Percentiles rank a stretch among this genome's conserved stretches.
Evolutionary conservation across 352 stramenopile species (phyloP).

Genomic region (Phytophthora boehmeriae): DNA sequence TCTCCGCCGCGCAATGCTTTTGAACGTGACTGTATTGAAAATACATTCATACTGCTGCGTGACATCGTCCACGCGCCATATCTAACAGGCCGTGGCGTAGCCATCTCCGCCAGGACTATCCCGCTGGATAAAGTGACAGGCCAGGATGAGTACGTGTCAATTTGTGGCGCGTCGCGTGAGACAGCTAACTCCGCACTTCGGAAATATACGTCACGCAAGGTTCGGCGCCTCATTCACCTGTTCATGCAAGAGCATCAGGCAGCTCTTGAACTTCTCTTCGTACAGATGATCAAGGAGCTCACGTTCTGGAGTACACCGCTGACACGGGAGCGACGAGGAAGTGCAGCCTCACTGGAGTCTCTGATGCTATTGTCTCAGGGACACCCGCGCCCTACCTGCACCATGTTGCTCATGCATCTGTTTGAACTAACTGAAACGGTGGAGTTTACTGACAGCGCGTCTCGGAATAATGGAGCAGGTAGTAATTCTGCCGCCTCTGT

Average conservation of each 20-base stretch:
- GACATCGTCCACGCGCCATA: slow-evolving; percentile 87
- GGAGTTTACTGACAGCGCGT: slow-evolving; percentile 70
- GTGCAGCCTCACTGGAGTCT: slow-evolving; percentile 62
- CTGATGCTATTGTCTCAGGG: slow-evolving; percentile 70
- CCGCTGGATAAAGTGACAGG: slow-evolving; percentile 86
- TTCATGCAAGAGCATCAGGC: slow-evolving; percentile 82
- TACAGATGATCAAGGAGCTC: slow-evolving; percentile 86
- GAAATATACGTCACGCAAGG: slow-evolving; percentile 88
- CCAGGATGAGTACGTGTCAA: slow-evolving; percentile 88
- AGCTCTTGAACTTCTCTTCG: slow-evolving; percentile 72
- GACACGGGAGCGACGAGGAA: slow-evolving; percentile 46
- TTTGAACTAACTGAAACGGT: slow-evolving; percentile 87
- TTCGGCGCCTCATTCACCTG: slow-evolving; percentile 81
- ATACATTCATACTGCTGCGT: slow-evolving; percentile 78
- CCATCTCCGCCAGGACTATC: slow-evolving; percentile 88
- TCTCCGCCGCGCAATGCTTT: slow-evolving; percentile 72
- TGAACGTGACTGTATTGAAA: slow-evolving; percentile 80
- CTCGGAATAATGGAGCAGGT: slow-evolving; percentile 26
- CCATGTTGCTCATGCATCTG: slow-evolving; percentile 79
- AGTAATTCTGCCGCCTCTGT: slow-evolving; percentile 55
- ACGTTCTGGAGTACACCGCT: slow-evolving; percentile 81
- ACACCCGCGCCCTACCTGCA: slow-evolving; percentile 75
- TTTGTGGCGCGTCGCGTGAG: slow-evolving; percentile 83
- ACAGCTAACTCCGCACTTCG: slow-evolving; percentile 82
- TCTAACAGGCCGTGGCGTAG: slow-evolving; percentile 76